These are phyloP conservation scores for Lactifluus volemus DNA, from an alignment of 768 basidiomycete genomes.

Conservation along the genomic window DNA sequence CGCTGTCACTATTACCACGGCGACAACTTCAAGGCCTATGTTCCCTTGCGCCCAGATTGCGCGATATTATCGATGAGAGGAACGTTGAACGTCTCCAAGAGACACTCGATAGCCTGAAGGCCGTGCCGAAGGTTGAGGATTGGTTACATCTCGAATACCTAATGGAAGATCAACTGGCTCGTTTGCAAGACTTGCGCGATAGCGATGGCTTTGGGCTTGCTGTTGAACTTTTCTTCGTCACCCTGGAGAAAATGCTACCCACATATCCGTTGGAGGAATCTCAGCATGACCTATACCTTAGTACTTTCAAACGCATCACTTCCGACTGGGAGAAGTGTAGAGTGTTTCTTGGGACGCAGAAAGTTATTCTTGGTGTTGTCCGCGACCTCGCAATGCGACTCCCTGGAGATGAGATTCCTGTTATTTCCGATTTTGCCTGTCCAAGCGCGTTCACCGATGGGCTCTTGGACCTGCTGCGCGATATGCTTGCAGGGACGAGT, in stretches of 20 bases:
- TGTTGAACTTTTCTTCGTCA: not conserved
- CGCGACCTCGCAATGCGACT: not conserved
- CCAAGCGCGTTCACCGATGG: too few species aligned
- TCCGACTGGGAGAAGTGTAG: not conserved
- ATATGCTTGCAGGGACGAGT: too few species aligned
- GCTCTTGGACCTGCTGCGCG: too few species aligned
- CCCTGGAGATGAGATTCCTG: too few species aligned
- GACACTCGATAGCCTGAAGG: not conserved
- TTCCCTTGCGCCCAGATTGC: not conserved
- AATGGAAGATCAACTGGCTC: not conserved
- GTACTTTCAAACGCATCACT: not conserved
- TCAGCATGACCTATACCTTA: not conserved
- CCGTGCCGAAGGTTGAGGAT: too few species aligned
- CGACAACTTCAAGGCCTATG: not conserved
- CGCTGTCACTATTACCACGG: not conserved
- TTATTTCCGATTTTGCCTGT: too few species aligned
- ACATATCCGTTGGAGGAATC: not conserved
- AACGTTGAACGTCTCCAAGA: not conserved
- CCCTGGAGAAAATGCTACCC: not conserved
- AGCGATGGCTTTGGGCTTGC: not conserved
- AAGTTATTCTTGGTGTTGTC: not conserved
- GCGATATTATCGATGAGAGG: not conserved
- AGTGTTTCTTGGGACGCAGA: not conserved
- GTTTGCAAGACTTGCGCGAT: not conserved
- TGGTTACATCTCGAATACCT: not conserved